Evolutionary conservation across 2,329 filamentous ascomycete genomes (phyloP).

Genomic region (Epicoccum sorghinum): DNA sequence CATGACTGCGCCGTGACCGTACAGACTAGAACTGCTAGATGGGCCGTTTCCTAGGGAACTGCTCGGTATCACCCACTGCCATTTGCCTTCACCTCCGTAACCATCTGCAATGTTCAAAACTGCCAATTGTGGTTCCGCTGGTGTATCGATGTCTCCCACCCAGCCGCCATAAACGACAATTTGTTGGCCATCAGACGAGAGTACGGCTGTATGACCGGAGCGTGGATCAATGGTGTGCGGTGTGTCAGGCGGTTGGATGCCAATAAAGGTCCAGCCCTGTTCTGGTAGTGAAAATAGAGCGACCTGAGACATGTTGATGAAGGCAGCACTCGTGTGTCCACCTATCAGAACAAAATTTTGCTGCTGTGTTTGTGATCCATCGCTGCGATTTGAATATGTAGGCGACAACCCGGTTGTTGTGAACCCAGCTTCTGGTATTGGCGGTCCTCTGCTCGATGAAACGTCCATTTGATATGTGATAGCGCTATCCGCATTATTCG

Average conservation of each 20-base stretch:
- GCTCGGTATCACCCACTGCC: constrained; percentile 71
- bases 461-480: constrained; percentile 55
- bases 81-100: constrained; percentile 67
- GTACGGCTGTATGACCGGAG: constrained; percentile 85
- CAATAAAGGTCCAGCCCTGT: constrained; percentile 82
- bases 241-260: constrained; percentile 59
- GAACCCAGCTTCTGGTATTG: constrained; percentile 85
- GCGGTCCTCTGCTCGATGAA: constrained; percentile 64
- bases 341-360: constrained; percentile 82
- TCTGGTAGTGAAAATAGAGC: constrained; percentile 87
- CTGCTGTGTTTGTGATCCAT: constrained; percentile 70
- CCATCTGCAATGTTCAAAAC: constrained; percentile 76
- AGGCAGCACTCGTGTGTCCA: constrained; percentile 81
- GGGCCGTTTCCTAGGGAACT: constrained; percentile 53
- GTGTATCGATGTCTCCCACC: constrained; percentile 79
- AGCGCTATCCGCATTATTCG: constrained; percentile 41
- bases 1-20: constrained; percentile 67
- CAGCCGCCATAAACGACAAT: constrained; percentile 87
- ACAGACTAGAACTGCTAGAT: constrained; percentile 57
- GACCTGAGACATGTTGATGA: constrained; percentile 92
- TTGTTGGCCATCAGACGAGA: constrained; percentile 78
- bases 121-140: constrained; percentile 81
- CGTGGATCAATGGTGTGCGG: constrained; percentile 71
- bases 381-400: constrained; percentile 70
- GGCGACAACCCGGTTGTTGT: constrained; percentile 76